Conservation (phyloP, 202 grass and related monocot species). For the Digitaria exilis region DNA sequence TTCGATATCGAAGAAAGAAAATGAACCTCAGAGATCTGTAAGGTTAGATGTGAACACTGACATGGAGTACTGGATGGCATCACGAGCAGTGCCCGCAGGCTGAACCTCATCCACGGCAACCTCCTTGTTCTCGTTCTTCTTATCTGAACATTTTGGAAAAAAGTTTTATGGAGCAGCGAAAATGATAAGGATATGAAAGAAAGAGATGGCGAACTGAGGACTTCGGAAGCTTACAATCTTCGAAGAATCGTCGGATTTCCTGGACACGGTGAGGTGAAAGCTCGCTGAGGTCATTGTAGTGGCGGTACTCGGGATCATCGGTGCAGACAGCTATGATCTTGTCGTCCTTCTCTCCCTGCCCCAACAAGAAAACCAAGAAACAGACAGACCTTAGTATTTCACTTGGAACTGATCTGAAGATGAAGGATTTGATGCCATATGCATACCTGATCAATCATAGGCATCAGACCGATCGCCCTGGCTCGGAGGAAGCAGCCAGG, state of each 20-base stretch:
- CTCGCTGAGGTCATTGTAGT: constrained; percentile 68
- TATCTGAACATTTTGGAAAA: constrained; percentile 48
- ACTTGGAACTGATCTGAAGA: background rate
- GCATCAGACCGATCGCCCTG: constrained; percentile 74
- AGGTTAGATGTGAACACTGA: constrained; percentile 23
- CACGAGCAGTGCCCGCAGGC: constrained; percentile 46
- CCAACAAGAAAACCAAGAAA: background rate
- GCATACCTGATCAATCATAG: constrained; percentile 71
- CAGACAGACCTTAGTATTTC: background rate
- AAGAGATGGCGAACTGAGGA: background rate
- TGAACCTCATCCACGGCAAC: constrained; percentile 72
- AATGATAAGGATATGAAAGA: background rate
- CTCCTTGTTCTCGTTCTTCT: constrained; percentile 85
- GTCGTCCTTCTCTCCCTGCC: constrained; percentile 63
- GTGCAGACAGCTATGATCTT: constrained; percentile 82
- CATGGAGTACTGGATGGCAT: constrained; percentile 74
- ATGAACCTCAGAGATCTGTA: background rate
- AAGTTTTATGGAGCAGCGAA: background rate
- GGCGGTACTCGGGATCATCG: constrained; percentile 69
- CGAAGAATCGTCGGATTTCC: constrained; percentile 75
- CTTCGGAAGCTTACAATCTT: constrained; percentile 55
- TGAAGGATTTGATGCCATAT: background rate
- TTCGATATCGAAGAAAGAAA: background rate
- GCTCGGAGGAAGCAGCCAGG: constrained; percentile 73
- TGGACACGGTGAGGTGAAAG: constrained; percentile 71